phyloP scores from a whole-genome alignment of 1,139 yeast genomes.

The Suhomyces bolitotheri region DNA sequence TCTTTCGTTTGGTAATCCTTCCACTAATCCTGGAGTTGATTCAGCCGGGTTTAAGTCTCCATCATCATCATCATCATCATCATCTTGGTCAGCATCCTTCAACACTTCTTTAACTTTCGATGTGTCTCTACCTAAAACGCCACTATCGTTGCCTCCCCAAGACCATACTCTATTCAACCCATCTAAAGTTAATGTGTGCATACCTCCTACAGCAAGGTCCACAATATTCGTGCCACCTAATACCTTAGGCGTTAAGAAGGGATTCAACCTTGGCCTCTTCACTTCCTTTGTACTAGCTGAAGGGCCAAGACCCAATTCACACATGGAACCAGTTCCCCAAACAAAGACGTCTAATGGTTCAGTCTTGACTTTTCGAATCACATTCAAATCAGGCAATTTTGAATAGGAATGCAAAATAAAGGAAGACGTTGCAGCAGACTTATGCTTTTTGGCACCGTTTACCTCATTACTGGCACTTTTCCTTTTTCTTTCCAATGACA shows the following conservation, averaged over 20 bases:
- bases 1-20: conserved; percentile 54
- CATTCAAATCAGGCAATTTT: conserved; percentile 48
- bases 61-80: conserved; percentile 66
- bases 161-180: conserved; percentile 78
- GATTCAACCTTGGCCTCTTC: conserved; percentile 90
- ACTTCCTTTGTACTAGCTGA: conserved; percentile 85
- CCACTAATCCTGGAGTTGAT: conserved; percentile 81
- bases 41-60: conserved; percentile 87
- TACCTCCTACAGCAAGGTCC: conserved; percentile 92
- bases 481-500: conserved; percentile 46
- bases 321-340: conserved; percentile 97
- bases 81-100: conserved; percentile 61
- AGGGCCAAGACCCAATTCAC: conserved; percentile 95
- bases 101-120: conserved; percentile 64
- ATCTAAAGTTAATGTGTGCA: conserved; percentile 87
- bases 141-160: conserved; percentile 97
- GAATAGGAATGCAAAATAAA: conserved; percentile 50
- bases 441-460: conserved; percentile 29
- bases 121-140: conserved; percentile 84
- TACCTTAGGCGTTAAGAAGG: conserved; percentile 60
- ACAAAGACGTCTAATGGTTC: conserved; percentile 74
- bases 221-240: conserved; percentile 59
- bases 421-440: conserved; percentile 42
- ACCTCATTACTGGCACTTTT: conserved; percentile 19
- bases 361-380: conserved; percentile 36